A percentile compares a stretch with the other conserved stretches of the same genome.
phyloP scores from a whole-genome alignment of 2,329 filamentous ascomycete species.

The Ophiosphaerella narmari region DNA sequence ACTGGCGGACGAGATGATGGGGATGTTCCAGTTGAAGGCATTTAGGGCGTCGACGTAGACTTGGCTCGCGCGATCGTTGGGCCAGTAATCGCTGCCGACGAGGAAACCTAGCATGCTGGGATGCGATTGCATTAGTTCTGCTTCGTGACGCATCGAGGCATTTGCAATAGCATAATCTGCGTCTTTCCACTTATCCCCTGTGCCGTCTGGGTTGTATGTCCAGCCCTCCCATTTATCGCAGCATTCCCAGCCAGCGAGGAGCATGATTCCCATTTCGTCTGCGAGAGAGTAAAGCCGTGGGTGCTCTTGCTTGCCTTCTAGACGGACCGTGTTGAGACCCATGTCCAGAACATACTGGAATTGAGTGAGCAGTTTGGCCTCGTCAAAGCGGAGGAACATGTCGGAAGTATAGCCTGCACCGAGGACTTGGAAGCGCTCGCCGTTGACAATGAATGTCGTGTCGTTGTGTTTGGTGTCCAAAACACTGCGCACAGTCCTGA shows the following conservation, averaged over 20 bases:
- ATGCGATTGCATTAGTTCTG: constrained; percentile 63
- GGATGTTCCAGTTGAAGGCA: constrained; percentile 59
- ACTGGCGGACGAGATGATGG: constrained; percentile 62
- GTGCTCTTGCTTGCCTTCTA: constrained; percentile 69
- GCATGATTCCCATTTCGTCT: constrained; percentile 64
- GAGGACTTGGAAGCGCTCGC: constrained; percentile 62
- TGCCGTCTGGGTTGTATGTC: constrained; percentile 62
- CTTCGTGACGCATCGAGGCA: constrained; percentile 63
- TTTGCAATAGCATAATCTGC: constrained; percentile 61
- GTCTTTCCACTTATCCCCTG: constrained; percentile 54
- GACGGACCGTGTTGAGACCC: constrained; percentile 65
- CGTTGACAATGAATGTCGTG: constrained; percentile 61
- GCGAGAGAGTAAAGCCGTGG: constrained; percentile 64
- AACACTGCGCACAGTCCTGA: constrained; percentile 58
- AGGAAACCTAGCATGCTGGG: constrained; percentile 64
- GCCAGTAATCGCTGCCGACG: constrained; percentile 68
- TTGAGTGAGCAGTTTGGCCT: constrained; percentile 53
- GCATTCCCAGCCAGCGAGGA: constrained; percentile 68
- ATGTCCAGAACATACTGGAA: constrained; percentile 62
- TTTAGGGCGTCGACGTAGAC: constrained; percentile 59
- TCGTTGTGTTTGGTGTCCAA: constrained; percentile 59
- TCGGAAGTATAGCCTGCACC: constrained; percentile 66
- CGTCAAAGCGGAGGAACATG: constrained; percentile 64
- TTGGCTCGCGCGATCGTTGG: constrained; percentile 59
- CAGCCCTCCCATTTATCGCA: constrained; percentile 72